A percentile compares a stretch with the other conserved stretches of the same genome.
Conservation (phyloP, 202 grass and related monocot species). For the Elaeis oleifera region DNA sequence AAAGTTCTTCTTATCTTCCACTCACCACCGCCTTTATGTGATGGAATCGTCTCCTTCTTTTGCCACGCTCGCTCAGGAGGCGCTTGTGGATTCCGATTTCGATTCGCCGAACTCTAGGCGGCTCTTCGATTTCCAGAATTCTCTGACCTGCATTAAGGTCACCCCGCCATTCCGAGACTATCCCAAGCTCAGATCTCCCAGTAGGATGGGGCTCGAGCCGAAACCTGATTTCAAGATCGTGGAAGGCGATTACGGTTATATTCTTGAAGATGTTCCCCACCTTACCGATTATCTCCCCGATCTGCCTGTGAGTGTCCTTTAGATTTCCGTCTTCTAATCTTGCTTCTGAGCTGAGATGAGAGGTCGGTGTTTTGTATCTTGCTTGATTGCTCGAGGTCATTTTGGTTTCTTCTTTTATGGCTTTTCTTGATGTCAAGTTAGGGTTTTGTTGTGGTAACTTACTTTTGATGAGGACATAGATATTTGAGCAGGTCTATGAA, state of each 20-base stretch:
- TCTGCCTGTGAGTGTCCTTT: constrained; percentile 3
- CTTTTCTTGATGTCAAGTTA: too few relatives aligned
- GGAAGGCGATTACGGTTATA: constrained; percentile 8
- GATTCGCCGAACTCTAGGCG: constrained; percentile 9
- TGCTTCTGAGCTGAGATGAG: not conserved
- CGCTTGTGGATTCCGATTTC: not conserved
- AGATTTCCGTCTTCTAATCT: not conserved
- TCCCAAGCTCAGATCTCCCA: constrained; percentile 1
- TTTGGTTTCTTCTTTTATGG: too few relatives aligned
- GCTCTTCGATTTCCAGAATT: constrained; percentile 2
- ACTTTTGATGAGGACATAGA: too few relatives aligned
- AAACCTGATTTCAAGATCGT: not conserved
- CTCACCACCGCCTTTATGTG: too few relatives aligned
- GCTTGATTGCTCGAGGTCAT: too few relatives aligned
- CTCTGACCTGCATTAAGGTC: not conserved
- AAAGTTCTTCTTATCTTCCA: too few relatives aligned
- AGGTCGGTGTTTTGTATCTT: too few relatives aligned
- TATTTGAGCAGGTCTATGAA: too few relatives aligned
- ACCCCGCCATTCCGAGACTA: not conserved
- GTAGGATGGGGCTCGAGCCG: not conserved
- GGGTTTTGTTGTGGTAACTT: too few relatives aligned
- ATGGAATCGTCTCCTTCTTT: too few relatives aligned
- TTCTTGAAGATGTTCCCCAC: constrained; percentile 18
- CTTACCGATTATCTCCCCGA: constrained; percentile 6
- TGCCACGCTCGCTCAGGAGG: too few relatives aligned